Evolutionary conservation across 345 rosid genomes (phyloP), one percentile per base, ranked within the genome.

Genomic region (Passiflora organensis): DNA sequence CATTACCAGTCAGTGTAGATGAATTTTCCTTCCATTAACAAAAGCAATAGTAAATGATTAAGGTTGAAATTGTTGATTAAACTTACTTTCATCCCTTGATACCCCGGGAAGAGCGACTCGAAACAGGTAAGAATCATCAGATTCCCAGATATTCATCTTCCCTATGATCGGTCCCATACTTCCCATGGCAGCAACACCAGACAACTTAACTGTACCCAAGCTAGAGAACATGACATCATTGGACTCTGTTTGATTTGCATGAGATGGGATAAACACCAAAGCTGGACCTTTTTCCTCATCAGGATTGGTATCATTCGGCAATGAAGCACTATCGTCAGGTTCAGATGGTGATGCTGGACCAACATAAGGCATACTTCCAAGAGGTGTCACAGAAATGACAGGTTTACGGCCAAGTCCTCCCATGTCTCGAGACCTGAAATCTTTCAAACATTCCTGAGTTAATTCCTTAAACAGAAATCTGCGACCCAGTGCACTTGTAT

Each of bases 71-170:
- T 5, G 4, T 48, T n/a, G 5, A 28, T 4, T 46, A 17, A 60
- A 58, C 88, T 73, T 73, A 85, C 95, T 80, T 67, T 80, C 80
- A 49, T 83, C 81, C 56, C 73, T 73, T 46, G 86, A 67, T 54
- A 82, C 93, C 41, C 93, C 96, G 37, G 96, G 93, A 4, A 87
- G 82, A 20, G 74, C 38, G 37, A 84, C 82, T 48, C 87, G 77
- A 36, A 87, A 87, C 37, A 67, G 55, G 76, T 81, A 87, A 0
- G 84, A 59, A 43, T 84, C 88, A 19, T 74, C 83, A 0, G 71
- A 62, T 66, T 87, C 97, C 23, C 78, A 79, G 32, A 91, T 72
- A 62, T 91, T 81, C 32, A 79, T 45, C 41, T 56, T 42, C 47
- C 96, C 97, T 13, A 87, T 18, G 14, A 51, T 13, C 0, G 83